Base-by-base conservation (phyloP, 129 eudicot species). In the Escallonia rubra region DNA sequence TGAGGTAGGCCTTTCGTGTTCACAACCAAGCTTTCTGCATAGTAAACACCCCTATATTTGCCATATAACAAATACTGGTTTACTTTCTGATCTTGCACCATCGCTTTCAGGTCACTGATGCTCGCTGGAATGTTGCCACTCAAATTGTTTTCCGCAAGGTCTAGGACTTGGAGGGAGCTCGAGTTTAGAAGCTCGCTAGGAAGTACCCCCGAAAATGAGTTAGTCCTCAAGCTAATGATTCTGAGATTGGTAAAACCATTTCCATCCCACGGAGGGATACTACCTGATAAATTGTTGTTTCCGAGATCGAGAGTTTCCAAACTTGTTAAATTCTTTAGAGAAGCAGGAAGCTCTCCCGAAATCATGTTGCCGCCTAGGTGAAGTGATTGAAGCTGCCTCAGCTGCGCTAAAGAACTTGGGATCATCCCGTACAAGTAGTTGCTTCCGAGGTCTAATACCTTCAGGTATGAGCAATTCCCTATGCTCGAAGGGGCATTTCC, bases 301-400 rank as follows among this genome's bases (percentile, higher is more conserved):
- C 76, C 79, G 2, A 84, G 61, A 71, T 81, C 86, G 11, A 84
- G 34, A 10, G 86, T 80, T 63, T 80, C 83, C 55, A 84, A 61
- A 43, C 74, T 77, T 4, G 86, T 62, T 15, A 80, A 54, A 55
- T 78, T 80, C 34, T 58, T 41, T 6, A 85, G 41, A 43, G 87
- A 78, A 52, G 63, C 16, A 5, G 85, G 84, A 16, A 85, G 59
- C 39, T 65, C 70, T 7, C 84, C 76, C 2, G 82, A 74, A 53
- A 85, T 45, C 8, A 46, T 71, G 69, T 85, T 85, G 76, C 70
- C 56, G 56, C 66, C 59, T 6, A 85, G 68, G 70, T 81, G 81
- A 50, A 85, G 54, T 7, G 84, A 81, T 15, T 57, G 74, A 8
- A 85, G 81, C 48, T 64, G 73, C 7, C 59, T 63, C 49, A 85